Evolutionary conservation across 2,329 filamentous ascomycete genomes (phyloP), one percentile per base, ranked within the genome.

Genomic region (Berkeleyomyces basicola): DNA sequence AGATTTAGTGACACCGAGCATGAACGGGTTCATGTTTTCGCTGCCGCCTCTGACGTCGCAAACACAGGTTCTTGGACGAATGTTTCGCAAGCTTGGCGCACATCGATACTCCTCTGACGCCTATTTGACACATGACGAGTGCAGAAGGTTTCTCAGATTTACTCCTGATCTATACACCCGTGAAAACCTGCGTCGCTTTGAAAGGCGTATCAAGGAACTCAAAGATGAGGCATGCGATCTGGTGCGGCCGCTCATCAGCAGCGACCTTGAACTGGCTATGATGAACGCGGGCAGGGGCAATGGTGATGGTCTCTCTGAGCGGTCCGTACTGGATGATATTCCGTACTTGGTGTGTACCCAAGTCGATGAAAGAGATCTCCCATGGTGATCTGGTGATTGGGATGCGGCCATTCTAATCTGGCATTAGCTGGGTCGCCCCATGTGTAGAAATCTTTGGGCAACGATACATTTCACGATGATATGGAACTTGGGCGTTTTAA

Each of bases 101-200:
- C 81, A 2, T 76, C 76, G 3, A 65, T 72, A 11, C 14, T 55
- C 33, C 11, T 76, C 82, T 0, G 72, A 79, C 7, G 77, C 79
- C 0, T 96, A 93, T 70, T 81, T 97, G 4, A 74, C 77, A 1
- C 90, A 92, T 71, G 90, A 96, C 67, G 91, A 96, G 67, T 87
- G 92, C 71, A 96, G 96, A 73, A 83, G 83, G 31, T 96, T 96
- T 69, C 79, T 96, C 61, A 95, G 95, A 71, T 76, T 92, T 31
- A 85, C 83, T 9, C 87, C 89, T 0, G 87, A 93, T 23, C 74
- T 92, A 6, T 96, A 96, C 74, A 89, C 82, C 53, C 81, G 91
- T 16, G 91, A 96, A n/a, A 92, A 89, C 66, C 73, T 96, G 58
- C 82, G 86, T 65, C 79, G 87, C 3, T 95, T 96, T 68, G 92